These are phyloP conservation scores for Allium fistulosum DNA, from an alignment of 106 monocot genomes.

Conservation along the genomic window DNA sequence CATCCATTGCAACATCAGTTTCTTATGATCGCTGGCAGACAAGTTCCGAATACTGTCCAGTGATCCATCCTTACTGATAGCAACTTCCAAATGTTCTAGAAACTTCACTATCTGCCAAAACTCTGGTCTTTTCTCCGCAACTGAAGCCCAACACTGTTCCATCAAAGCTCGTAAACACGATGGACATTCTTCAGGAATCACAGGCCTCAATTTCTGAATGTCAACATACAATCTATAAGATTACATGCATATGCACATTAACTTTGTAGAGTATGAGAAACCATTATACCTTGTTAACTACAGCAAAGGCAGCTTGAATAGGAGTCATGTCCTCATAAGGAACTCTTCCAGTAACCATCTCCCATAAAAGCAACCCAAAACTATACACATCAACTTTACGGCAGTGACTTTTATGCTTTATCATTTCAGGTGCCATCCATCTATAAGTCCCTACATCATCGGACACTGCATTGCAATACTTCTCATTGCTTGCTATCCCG, in stretches of 20 bases:
- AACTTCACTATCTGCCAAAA: conserved; percentile 91
- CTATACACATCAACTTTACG: conserved; percentile 84
- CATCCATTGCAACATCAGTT: conserved; percentile 37
- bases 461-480: conserved; percentile 35
- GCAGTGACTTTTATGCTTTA: conserved; percentile 52
- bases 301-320: conserved; percentile 86
- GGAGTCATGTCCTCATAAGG: conserved; percentile 83
- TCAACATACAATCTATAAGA: background rate
- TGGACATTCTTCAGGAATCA: conserved; percentile 58
- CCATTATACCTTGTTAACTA: conserved; percentile 63
- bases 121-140: conserved; percentile 68
- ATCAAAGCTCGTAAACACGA: conserved; percentile 46
- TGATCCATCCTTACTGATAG: conserved; percentile 45
- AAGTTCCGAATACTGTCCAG: conserved; percentile 30
- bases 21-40: conserved; percentile 57
- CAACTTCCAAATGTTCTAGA: conserved; percentile 60
- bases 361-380: conserved; percentile 73
- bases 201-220: conserved; percentile 74
- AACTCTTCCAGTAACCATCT: conserved; percentile 60
- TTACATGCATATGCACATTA: background rate
- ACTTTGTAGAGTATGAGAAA: background rate
- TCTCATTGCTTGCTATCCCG: conserved; percentile 76
- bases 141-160: conserved; percentile 69
- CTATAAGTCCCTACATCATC: conserved; percentile 75
- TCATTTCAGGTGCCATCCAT: conserved; percentile 93